Conservation (phyloP, 495 filamentous ascomycete genomes). For the Cercophora newfieldiana region DNA sequence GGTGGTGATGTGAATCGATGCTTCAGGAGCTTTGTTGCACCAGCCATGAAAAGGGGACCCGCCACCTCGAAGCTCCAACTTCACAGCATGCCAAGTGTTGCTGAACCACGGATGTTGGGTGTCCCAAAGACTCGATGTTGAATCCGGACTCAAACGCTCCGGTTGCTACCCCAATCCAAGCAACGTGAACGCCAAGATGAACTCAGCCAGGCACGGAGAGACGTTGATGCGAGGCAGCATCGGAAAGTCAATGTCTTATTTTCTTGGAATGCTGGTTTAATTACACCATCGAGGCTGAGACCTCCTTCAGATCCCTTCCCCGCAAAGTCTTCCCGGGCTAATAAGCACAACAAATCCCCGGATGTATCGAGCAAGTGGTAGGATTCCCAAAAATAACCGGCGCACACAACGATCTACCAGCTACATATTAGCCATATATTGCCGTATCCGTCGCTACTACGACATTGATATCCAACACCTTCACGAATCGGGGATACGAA, state of each 20-base stretch:
- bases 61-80: not conserved
- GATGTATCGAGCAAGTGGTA: not conserved
- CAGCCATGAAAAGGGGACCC: not conserved
- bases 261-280: not conserved
- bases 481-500: not conserved
- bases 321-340: not conserved
- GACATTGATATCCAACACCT: not conserved
- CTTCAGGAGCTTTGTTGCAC: too few species aligned
- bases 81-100: not conserved
- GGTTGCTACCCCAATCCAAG: not conserved
- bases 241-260: not conserved
- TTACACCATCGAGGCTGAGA: not conserved
- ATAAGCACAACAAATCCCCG: not conserved
- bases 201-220: not conserved
- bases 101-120: not conserved
- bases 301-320: not conserved
- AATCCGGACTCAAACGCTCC: not conserved
- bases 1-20: too few species aligned
- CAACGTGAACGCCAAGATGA: too few species aligned
- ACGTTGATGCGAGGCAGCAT: not conserved
- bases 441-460: not conserved
- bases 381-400: not conserved
- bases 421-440: slow-evolving; percentile 7
- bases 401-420: not conserved
- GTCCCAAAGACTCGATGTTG: not conserved